Base-by-base conservation (phyloP, 73 alveolate species). In the Effrenium voratum region DNA sequence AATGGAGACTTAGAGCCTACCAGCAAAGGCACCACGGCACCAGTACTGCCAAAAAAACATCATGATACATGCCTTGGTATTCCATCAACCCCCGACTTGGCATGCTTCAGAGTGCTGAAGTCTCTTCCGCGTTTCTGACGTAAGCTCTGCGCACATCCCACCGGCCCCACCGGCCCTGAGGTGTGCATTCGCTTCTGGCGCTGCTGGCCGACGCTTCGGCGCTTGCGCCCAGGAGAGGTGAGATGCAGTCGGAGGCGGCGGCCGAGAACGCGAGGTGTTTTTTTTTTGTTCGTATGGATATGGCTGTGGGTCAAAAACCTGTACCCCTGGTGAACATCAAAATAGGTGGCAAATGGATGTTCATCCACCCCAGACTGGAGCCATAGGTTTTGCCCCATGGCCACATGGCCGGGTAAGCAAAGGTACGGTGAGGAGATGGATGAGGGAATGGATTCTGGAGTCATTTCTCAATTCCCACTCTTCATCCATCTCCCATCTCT, bases 151-250 rank as follows among this genome's bases (percentile, higher is more conserved):
- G 8, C 26, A 52, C 63, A 12, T 52, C 63, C 19, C 26, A 52
- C 19, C 63, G 19, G n/a, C n/a, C n/a, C n/a, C n/a, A n/a, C n/a
- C 63, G 19, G 26, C 63, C 19, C 63, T 36, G 44, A 86, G 94
- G 94, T 73, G 60, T 86, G 15, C 94, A 86, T 52, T 86, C 94
- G 40, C 46, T 86, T 46, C 57, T 86, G 94, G 94, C 94, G 68
- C 66, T 86, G 47, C 83, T 86, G 45, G 94, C 94, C 2, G 94
- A 86, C 43, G 59, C 83, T 38, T 86, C 94, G 26, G 50, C 94
- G 13, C 57, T 86, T 34, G 94, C 94, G 57, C 84, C 82, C 19
- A 43, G 81, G 5, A 28, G 5, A 0, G 76, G 77, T 3, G 80
- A 81, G 63, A 47, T 47, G 30, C n/a, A 8, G 15, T 34, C n/a